phyloP scores from a whole-genome alignment of 352 stramenopile species.

The Globisporangium takayamanum region DNA sequence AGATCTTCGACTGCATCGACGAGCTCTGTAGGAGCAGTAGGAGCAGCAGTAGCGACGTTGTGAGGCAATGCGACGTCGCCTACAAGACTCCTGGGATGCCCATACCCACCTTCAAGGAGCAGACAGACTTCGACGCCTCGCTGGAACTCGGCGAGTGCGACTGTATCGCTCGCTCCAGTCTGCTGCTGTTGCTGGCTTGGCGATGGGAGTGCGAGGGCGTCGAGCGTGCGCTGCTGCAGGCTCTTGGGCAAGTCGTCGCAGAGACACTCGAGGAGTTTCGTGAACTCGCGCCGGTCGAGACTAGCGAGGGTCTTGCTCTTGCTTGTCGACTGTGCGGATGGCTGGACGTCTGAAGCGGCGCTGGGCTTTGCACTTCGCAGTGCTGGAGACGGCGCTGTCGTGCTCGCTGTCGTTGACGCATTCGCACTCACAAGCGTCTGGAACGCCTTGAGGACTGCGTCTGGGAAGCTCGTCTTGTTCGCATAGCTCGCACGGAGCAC shows the following conservation, averaged over 20 bases:
- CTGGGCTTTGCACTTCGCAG: background rate
- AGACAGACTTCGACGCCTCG: conserved; percentile 10
- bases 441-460: conserved; percentile 4
- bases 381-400: background rate
- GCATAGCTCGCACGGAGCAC: conserved; percentile 3
- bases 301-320: background rate
- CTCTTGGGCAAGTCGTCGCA: conserved; percentile 10
- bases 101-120: conserved; percentile 10
- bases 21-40: background rate
- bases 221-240: conserved; percentile 5
- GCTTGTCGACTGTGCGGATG: background rate
- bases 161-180: background rate
- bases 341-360: background rate
- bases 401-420: background rate
- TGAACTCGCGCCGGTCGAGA: conserved; percentile 4
- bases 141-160: conserved; percentile 10
- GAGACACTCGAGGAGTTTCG: conserved; percentile 6
- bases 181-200: background rate
- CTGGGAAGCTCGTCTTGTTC: conserved; percentile 7
- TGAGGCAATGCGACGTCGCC: no score
- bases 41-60: background rate
- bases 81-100: no score
- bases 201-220: background rate
- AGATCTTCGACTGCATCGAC: conserved; percentile 9
- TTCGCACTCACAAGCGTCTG: background rate